phyloP scores from a whole-genome alignment of 331 rosid genomes.

The Spiraea crenata region DNA sequence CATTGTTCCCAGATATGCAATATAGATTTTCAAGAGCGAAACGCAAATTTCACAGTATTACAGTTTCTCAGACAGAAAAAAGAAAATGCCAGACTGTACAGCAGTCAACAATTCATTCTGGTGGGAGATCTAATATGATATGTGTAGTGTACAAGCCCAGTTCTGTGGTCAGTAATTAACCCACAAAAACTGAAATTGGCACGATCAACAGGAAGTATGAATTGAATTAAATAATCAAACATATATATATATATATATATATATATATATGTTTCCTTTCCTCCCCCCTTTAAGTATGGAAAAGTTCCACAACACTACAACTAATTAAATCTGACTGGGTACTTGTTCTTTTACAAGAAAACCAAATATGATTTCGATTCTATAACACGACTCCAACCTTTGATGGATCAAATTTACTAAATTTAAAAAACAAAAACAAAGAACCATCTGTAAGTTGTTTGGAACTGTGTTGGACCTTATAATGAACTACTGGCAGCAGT shows the following conservation, averaged over 20 bases:
- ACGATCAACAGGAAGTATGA: not conserved
- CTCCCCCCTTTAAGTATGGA: not conserved
- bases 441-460: not conserved
- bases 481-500: conserved; percentile 3
- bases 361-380: not conserved
- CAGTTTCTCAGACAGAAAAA: not conserved
- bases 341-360: not conserved
- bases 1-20: too few relatives aligned
- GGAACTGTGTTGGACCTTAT: not conserved
- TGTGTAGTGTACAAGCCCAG: too few relatives aligned
- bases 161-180: not conserved
- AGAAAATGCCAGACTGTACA: not conserved
- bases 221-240: not conserved
- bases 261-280: not conserved
- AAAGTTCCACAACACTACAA: not conserved
- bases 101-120: not conserved
- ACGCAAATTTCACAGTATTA: too few relatives aligned
- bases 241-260: not conserved
- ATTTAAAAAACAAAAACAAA: not conserved
- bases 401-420: not conserved
- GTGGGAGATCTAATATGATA: not conserved
- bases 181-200: too few relatives aligned
- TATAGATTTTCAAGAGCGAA: too few relatives aligned
- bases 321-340: not conserved
- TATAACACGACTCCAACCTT: not conserved